phyloP scores from a whole-genome alignment of 2,329 filamentous ascomycete genomes.

The Triangularia verruculosa region DNA sequence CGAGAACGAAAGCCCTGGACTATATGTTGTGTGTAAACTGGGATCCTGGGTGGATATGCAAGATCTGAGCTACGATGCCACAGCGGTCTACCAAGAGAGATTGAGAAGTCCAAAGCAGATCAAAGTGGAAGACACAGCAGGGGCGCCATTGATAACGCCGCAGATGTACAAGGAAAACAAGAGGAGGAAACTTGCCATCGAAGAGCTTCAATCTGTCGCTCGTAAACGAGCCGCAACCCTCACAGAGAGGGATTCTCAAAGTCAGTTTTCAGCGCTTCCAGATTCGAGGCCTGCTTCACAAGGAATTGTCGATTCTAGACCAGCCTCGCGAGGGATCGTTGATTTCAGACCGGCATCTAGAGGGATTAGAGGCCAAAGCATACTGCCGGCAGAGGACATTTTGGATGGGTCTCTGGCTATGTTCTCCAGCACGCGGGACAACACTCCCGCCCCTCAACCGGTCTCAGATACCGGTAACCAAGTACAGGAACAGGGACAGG shows the following conservation, averaged over 20 bases:
- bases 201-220: conserved; percentile 60
- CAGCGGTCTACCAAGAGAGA: conserved; percentile 40
- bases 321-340: too few species aligned
- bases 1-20: conserved; percentile 59
- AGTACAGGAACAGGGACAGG: conserved; percentile 8
- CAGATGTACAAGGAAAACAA: conserved; percentile 49
- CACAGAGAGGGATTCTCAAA: conserved; percentile 34
- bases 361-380: neutral
- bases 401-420: neutral
- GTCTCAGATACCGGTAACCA: neutral
- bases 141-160: conserved; percentile 40
- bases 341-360: conserved; percentile 9
- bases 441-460: neutral
- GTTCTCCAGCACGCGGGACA: neutral
- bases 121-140: conserved; percentile 11
- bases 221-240: conserved; percentile 49
- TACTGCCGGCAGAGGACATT: neutral
- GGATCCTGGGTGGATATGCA: conserved; percentile 63
- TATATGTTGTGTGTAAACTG: conserved; percentile 68
- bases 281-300: conserved; percentile 9
- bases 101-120: conserved; percentile 27
- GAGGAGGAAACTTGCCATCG: conserved; percentile 58
- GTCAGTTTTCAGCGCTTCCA: conserved; percentile 9
- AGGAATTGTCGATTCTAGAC: conserved; percentile 4
- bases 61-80: conserved; percentile 49